Evolutionary conservation across 345 rosid species (phyloP).

Genomic region (Lepidium aucheri): DNA sequence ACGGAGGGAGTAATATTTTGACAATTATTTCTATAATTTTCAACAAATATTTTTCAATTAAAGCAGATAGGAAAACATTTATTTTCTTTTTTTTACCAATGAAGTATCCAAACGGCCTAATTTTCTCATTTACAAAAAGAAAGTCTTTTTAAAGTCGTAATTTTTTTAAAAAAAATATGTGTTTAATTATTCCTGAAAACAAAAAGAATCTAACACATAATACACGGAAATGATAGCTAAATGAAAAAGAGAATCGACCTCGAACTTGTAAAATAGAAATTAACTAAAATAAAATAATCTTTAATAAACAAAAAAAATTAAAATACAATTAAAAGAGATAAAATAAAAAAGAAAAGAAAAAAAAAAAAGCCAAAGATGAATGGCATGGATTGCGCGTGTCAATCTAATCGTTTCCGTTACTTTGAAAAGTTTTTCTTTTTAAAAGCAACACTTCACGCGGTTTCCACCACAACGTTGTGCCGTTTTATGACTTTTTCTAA

Average conservation of each 20-base stretch:
- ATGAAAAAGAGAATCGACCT: not conserved
- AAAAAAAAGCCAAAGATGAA: not conserved
- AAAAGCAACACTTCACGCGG: conserved; percentile 18
- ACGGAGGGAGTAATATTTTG: too few species aligned
- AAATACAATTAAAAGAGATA: too few species aligned
- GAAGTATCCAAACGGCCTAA: too few species aligned
- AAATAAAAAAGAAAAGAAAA: too few species aligned
- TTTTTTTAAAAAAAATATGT: too few species aligned
- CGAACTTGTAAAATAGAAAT: not conserved
- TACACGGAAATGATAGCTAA: not conserved
- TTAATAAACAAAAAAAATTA: too few species aligned
- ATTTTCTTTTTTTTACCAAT: too few species aligned
- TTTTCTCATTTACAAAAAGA: too few species aligned
- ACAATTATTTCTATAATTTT: too few species aligned
- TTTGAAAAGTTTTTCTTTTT: not conserved
- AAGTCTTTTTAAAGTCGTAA: too few species aligned
- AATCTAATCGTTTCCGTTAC: conserved; percentile 12
- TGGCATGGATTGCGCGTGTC: conserved; percentile 27
- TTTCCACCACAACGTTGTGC: conserved; percentile 3
- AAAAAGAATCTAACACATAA: not conserved
- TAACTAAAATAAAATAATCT: too few species aligned
- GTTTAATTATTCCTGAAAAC: not conserved
- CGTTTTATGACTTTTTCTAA: not conserved
- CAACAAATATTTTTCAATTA: not conserved
- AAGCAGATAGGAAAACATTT: too few species aligned